phyloP scores from a whole-genome alignment of 2,329 filamentous ascomycete genomes.

The Ophiognomonia clavigignenti-juglandacearum region DNA sequence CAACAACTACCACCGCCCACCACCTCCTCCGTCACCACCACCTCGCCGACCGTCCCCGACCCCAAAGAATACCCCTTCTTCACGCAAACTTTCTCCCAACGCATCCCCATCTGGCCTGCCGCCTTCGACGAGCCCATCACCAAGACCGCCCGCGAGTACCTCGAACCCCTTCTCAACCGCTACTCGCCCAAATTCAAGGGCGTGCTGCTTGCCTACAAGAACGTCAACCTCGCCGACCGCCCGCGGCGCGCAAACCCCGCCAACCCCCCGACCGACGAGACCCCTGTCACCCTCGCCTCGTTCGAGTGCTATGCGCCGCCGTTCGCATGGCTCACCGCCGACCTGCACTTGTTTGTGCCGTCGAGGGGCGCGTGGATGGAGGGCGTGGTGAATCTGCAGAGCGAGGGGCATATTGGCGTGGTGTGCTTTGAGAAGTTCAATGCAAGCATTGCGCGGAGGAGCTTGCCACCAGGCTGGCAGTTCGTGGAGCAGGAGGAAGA shows the following conservation, averaged over 20 bases:
- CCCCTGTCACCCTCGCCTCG: conserved; percentile 40
- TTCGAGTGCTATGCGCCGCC: conserved; percentile 81
- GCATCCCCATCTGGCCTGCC: conserved; percentile 67
- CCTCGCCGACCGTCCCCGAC: conserved; percentile 31
- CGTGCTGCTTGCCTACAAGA: conserved; percentile 69
- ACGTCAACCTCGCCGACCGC: conserved; percentile 59
- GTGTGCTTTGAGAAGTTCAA: conserved; percentile 92
- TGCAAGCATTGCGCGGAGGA: conserved; percentile 72
- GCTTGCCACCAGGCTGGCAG: conserved; percentile 73
- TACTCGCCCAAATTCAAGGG: conserved; percentile 70
- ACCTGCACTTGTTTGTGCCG: conserved; percentile 80
- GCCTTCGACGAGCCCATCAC: conserved; percentile 67
- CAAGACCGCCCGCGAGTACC: conserved; percentile 67
- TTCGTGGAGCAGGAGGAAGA: conserved; percentile 63
- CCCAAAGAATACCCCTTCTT: conserved; percentile 64
- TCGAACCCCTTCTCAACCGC: conserved; percentile 69
- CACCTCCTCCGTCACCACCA: conserved; percentile 8
- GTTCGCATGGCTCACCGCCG: conserved; percentile 84
- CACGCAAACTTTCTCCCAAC: conserved; percentile 74
- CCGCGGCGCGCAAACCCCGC: conserved; percentile 42
- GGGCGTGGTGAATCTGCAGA: conserved; percentile 80
- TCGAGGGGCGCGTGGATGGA: conserved; percentile 68
- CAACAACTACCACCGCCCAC: neutral
- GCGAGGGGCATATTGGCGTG: conserved; percentile 82
- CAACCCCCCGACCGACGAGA: conserved; percentile 43